A percentile compares a stretch with the other conserved stretches of the same genome.
These are phyloP conservation scores for Aspergillus pseudonomiae DNA, from an alignment of 2,329 filamentous ascomycete genomes.

Conservation along the genomic window DNA sequence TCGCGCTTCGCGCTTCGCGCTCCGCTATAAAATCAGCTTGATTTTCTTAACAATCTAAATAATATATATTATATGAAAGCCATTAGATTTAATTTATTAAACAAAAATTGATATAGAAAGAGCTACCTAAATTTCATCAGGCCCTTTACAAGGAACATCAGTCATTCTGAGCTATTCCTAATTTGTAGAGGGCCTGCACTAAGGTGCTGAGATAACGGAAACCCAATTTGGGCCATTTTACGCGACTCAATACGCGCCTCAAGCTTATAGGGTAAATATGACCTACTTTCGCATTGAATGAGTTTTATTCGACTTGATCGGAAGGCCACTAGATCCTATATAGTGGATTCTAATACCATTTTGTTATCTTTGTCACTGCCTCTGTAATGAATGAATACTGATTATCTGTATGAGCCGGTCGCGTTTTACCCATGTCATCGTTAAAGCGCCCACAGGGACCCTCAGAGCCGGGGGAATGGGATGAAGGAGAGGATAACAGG, in stretches of 20 bases:
- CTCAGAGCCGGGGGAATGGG: constrained; percentile 34
- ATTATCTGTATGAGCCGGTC: constrained; percentile 5
- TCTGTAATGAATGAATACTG: not conserved
- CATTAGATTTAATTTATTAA: no score
- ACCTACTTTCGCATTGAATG: not conserved
- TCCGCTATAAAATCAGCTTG: no score
- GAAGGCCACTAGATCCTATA: not conserved
- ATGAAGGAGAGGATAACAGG: constrained; percentile 31
- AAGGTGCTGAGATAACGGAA: not conserved
- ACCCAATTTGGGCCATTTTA: not conserved
- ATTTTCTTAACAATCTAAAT: no score
- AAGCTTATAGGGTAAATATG: not conserved
- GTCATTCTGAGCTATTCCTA: no score
- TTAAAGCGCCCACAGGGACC: constrained; percentile 43
- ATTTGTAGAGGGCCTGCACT: no score
- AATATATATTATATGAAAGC: no score
- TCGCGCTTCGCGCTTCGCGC: no score
- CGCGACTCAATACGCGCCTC: not conserved
- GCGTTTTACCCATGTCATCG: constrained; percentile 41
- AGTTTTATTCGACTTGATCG: not conserved
- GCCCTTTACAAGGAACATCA: no score
- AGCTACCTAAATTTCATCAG: no score
- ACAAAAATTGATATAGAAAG: no score
- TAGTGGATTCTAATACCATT: not conserved
- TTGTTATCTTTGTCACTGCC: not conserved